phyloP scores from a whole-genome alignment of 2,329 filamentous ascomycete species.

The Aspergillus fumigatus region DNA sequence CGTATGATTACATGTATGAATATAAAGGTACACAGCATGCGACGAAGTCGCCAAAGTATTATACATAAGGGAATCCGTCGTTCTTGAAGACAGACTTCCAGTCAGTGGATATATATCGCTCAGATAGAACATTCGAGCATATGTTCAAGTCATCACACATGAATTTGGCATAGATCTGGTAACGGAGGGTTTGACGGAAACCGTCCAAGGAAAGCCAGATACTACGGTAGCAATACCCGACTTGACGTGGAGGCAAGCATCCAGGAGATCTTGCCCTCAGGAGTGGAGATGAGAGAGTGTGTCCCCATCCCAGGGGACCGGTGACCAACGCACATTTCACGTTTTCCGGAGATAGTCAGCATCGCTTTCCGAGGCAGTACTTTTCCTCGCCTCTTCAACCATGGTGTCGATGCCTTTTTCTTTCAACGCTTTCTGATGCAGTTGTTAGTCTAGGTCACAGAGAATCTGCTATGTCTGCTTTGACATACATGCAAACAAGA shows the following conservation, averaged over 20 bases:
- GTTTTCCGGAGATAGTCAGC: constrained; percentile 55
- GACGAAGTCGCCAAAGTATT: background rate
- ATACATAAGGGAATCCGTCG: background rate
- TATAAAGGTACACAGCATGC: background rate
- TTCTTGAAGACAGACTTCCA: background rate
- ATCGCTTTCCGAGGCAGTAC: constrained; percentile 78
- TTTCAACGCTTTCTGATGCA: constrained; percentile 70
- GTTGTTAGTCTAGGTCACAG: background rate
- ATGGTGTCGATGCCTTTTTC: constrained; percentile 88
- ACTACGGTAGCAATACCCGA: background rate
- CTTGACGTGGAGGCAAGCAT: background rate
- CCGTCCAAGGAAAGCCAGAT: background rate
- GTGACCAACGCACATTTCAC: constrained; percentile 6
- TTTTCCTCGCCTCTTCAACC: constrained; percentile 83
- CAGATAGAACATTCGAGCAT: background rate
- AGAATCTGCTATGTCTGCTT: background rate
- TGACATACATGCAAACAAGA: constrained; percentile 72
- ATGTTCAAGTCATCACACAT: background rate
- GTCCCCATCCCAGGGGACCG: background rate
- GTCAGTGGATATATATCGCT: background rate
- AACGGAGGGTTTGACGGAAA: background rate
- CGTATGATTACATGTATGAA: background rate
- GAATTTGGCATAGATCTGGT: background rate
- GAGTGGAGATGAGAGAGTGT: background rate
- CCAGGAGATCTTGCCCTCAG: background rate